Evolutionary conservation across 2,329 filamentous ascomycete genomes (phyloP).

Genomic region (Orbilia ellipsospora): DNA sequence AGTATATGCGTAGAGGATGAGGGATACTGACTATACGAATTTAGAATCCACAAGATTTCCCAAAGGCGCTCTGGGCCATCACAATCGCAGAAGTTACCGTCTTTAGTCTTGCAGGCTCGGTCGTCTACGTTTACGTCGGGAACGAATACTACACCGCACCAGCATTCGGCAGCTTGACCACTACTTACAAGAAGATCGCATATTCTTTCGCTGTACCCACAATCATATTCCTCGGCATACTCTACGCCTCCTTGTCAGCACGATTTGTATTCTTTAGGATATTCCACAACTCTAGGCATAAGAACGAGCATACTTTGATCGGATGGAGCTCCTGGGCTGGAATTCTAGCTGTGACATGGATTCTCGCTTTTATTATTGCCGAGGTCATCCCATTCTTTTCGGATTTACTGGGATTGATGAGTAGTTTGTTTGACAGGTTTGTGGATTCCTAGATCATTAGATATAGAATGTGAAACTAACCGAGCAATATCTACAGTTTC

Average conservation of each 20-base stretch:
- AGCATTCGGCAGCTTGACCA: conserved; percentile 85
- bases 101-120: conserved; percentile 81
- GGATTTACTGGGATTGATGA: conserved; percentile 70
- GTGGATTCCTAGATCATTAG: conserved; percentile 7
- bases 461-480: not conserved
- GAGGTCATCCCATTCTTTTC: conserved; percentile 95
- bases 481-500: conserved; percentile 80
- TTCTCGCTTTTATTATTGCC: conserved; percentile 90
- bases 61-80: conserved; percentile 90
- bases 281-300: conserved; percentile 81
- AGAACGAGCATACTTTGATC: conserved; percentile 80
- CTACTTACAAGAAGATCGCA: conserved; percentile 74
- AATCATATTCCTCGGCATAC: conserved; percentile 87
- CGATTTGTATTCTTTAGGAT: conserved; percentile 92
- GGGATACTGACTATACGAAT: not conserved
- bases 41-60: conserved; percentile 78
- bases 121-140: conserved; percentile 88
- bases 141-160: conserved; percentile 89
- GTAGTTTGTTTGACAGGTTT: conserved; percentile 57
- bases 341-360: conserved; percentile 80
- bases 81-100: conserved; percentile 88
- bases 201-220: conserved; percentile 98
- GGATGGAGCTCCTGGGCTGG: conserved; percentile 83
- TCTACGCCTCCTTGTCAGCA: conserved; percentile 89
- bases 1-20: not conserved